Evolutionary conservation across 2,329 filamentous ascomycete species (phyloP).

Genomic region (Diaporthe citriasiana): DNA sequence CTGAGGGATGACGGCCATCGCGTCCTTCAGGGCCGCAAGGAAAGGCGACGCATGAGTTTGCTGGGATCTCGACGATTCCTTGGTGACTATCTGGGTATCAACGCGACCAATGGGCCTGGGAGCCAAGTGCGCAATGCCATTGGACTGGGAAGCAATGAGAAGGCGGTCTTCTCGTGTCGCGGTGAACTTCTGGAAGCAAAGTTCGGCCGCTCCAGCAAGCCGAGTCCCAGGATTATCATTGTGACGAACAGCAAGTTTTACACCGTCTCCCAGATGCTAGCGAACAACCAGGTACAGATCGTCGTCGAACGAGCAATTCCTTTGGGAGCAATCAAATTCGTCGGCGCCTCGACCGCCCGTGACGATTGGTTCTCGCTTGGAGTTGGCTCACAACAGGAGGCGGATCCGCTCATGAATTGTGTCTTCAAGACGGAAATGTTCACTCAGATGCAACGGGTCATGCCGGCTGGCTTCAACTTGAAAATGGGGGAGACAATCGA

Average conservation of each 20-base stretch:
- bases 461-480: conserved; percentile 84
- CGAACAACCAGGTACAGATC: conserved; percentile 87
- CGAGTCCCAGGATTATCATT: conserved; percentile 86
- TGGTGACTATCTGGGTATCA: conserved; percentile 94
- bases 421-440: conserved; percentile 98
- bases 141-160: conserved; percentile 79
- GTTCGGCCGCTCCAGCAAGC: conserved; percentile 95
- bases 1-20: conserved; percentile 89
- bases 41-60: conserved; percentile 90
- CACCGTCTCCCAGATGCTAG: conserved; percentile 85
- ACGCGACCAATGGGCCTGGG: conserved; percentile 83
- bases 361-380: conserved; percentile 98
- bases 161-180: conserved; percentile 89
- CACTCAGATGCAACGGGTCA: conserved; percentile 85
- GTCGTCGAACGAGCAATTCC: conserved; percentile 85
- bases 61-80: conserved; percentile 92
- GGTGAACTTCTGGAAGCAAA: conserved; percentile 93
- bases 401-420: conserved; percentile 94
- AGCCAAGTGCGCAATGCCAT: conserved; percentile 83
- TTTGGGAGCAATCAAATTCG: conserved; percentile 88
- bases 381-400: conserved; percentile 88
- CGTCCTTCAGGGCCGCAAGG: conserved; percentile 87
- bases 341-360: conserved; percentile 83
- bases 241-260: conserved; percentile 91
- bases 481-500: conserved; percentile 89